Evolutionary conservation across 805 yeast species (phyloP), one percentile per base, ranked within the genome.

Genomic region (Saturnispora dispora): DNA sequence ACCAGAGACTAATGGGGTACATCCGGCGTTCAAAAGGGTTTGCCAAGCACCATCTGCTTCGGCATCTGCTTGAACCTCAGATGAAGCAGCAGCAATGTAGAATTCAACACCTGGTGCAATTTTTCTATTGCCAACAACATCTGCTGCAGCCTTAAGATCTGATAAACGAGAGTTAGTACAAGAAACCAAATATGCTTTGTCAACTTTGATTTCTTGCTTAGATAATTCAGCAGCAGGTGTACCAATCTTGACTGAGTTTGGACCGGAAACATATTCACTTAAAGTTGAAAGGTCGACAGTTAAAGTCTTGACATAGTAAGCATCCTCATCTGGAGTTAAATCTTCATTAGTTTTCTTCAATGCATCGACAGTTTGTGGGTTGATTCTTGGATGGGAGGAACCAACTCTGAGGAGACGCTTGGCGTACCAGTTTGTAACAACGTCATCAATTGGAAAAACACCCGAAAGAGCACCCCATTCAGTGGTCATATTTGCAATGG

Each of bases 391-490:
- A 68, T 91, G 98, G 56, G 71, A 70, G 36, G 71, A 65, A 44
- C 71, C 71, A 33, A 67, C 60, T 45, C 72, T 67, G 41, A 68
- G 50, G 43, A 83, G 61, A 57, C 96, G 74, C 46, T 75, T 66
- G 54, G 82, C 74, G 70, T 93, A 93, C 83, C 90, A 93, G 53
- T 83, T 72, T 36, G 88, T 69, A 58, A 90, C 73, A 13, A 82
- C 81, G 22, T 78, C 72, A 67, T 93, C 99, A 9, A 91, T 89
- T n/a, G 99, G 98, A 81, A 93, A 93, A 52, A 93, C 73, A 41
- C 99, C 99, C 5, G 96, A 85, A 8, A 93, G 74, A 0, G 98
- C 98, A 63, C 98, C 98, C 98, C 98, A 90, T 70, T 90, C 98
- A 27, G 98, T 90, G 39, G 98, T 91, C 96, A 88, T 87, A 63